Evolutionary conservation across 805 yeast species (phyloP), one percentile per base, ranked within the genome.

Genomic region (Cyberlindnera galapagoensis): DNA sequence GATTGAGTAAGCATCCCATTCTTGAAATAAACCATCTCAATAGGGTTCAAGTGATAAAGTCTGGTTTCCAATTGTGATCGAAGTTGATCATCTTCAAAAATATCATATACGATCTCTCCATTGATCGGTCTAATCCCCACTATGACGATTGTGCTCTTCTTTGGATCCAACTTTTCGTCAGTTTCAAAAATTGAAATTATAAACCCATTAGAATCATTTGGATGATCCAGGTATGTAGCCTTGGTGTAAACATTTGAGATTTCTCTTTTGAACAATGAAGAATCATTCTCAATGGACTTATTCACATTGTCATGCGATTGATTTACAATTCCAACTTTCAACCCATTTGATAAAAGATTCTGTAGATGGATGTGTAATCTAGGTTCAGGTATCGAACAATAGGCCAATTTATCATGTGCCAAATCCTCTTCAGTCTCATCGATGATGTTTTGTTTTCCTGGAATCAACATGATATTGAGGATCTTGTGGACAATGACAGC

Each of bases 241-340:
- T 71, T 70, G 0, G 97, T 85, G 51, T 79, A 85, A 0, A 85
- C 76, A 7, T 76, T 72, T 0, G 88, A 71, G 6, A 92, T 57
- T 40, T 73, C 60, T 28, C 97, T 62, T 31, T 70, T 71, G 56
- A 90, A 84, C 2, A 87, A 67, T 17, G 67, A 63, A 19, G 67
- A 59, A 34, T 71, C 71, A 39, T 70, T 77, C 9, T 55, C 56
- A 11, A 58, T 60, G 6, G 71, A 66, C 47, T 84, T 84, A 10
- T 84, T 63, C 0, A 86, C 85, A 3, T 86, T 79, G 0, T 90
- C 74, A 51, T 90, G 97, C 5, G 73, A 61, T 50, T 92, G 97
- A 48, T 80, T 80, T 0, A 88, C 92, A 2, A 92, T 74, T 0
- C 94, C 97, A 4, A 92, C 85, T 51, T 82, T 88, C 38, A 74